These are phyloP conservation scores for Biscutella laevigata DNA, from an alignment of 441 rosid species.

Conservation along the genomic window DNA sequence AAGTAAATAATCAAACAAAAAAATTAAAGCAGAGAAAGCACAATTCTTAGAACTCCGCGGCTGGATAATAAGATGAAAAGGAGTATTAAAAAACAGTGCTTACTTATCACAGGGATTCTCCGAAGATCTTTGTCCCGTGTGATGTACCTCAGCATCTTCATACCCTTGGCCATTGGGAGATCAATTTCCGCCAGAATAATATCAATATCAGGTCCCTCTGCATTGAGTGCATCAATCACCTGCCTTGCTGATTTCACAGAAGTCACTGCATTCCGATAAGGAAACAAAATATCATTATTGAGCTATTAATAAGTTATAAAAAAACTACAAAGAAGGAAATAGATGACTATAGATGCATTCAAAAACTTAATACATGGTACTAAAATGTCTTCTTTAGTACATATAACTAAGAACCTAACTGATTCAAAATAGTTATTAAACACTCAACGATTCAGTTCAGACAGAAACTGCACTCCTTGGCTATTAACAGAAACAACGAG, in stretches of 20 bases:
- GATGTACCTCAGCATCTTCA: constrained; percentile 90
- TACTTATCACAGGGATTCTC: constrained; percentile 94
- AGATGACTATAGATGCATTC: not conserved
- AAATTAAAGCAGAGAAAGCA: not conserved
- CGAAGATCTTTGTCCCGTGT: constrained; percentile 67
- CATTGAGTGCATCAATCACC: constrained; percentile 88
- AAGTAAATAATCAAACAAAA: not conserved
- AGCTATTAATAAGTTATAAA: not conserved
- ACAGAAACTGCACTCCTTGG: too few relatives aligned
- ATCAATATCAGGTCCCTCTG: constrained; percentile 92
- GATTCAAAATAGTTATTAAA: too few relatives aligned
- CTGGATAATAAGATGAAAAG: not conserved
- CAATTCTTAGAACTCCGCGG: not conserved
- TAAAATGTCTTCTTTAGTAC: not conserved
- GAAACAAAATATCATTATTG: not conserved
- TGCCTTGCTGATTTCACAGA: constrained; percentile 86
- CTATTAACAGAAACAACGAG: too few relatives aligned
- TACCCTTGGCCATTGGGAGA: constrained; percentile 91
- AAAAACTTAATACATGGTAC: not conserved
- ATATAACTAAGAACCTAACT: not conserved
- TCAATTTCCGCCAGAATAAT: constrained; percentile 90
- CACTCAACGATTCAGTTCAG: too few relatives aligned
- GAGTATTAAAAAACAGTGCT: constrained; percentile 25
- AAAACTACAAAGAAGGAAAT: not conserved
- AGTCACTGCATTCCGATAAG: constrained; percentile 48